Evolutionary conservation across 495 filamentous ascomycete genomes (phyloP), one percentile per base, ranked within the genome.

Genomic region (Pseudomonodictys pantanalensis): DNA sequence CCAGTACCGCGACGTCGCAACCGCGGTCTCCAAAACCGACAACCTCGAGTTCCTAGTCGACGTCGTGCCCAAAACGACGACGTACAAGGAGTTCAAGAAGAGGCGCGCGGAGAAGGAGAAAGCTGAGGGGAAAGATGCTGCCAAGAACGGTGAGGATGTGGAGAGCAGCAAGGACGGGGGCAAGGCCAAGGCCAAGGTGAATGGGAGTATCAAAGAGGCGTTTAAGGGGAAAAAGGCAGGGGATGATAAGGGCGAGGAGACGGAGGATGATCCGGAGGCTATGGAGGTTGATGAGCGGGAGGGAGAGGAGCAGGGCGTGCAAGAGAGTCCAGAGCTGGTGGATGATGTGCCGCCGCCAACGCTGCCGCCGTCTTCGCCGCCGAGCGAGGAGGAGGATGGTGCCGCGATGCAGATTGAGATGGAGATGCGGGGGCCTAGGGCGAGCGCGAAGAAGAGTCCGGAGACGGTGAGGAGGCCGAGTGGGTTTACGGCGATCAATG

Each of bases 1-100:
- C 63, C 95, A 97, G 72, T 98, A 98, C 79, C 91, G 88, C 71
- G 93, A 98, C 73, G 78, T 97, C 88, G 91, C 93, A 52, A 89
- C 83, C 67, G 92, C 93, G 24, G 90, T 97, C 41, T 81, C 89
- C 10, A 88, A 88, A 69, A 84, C 88, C 32, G 92, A 97, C 71
- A 93, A 95, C 74, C 88, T 97, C 54, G 91, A 97, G 68, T 98
- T 98, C 73, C 88, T 97, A 17, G 75, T 88, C 62, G 93, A 97
- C 70, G 83, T 97, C 9, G 85, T 97, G 24, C 93, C 93, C 30
- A 87, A 86, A 68, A 95, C 91, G 7, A 81, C 83, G 8, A 83
- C 88, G 12, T 95, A 83, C 78, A 87, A 87, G 72, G 79, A 89
- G 65, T 83, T 85, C 75, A 95, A 93, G 71, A 82, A 66, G 60